Conservation (phyloP, 1,139 yeast species). For the Spencermartinsiella ligniputridi region DNA sequence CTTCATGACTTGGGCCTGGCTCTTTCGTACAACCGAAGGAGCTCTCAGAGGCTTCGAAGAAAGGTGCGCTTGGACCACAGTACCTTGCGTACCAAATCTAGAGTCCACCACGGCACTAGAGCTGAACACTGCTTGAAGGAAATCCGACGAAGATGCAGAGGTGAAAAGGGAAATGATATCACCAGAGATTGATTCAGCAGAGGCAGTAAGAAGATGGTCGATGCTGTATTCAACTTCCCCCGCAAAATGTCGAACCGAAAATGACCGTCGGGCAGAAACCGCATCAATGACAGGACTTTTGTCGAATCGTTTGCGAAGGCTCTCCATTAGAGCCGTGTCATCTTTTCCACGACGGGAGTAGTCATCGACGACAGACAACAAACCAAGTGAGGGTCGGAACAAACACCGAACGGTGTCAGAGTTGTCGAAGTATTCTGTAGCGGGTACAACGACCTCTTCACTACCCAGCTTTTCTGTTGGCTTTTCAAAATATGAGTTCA, state of each 20-base stretch:
- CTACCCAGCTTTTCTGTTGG: slow-evolving; percentile 37
- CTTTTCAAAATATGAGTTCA: slow-evolving; percentile 35
- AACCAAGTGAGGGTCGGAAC: slow-evolving; percentile 35
- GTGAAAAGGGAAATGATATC: slow-evolving; percentile 39
- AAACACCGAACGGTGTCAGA: slow-evolving; percentile 37
- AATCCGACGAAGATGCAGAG: slow-evolving; percentile 37
- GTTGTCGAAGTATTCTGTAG: slow-evolving; percentile 38
- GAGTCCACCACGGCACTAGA: slow-evolving; percentile 38
- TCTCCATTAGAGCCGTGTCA: slow-evolving; percentile 31
- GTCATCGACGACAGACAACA: slow-evolving; percentile 37
- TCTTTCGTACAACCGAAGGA: slow-evolving; percentile 32
- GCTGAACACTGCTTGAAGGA: slow-evolving; percentile 34
- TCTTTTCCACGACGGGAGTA: slow-evolving; percentile 37
- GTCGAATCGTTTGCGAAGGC: slow-evolving; percentile 34
- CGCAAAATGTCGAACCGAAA: slow-evolving; percentile 37
- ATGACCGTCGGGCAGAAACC: slow-evolving; percentile 28
- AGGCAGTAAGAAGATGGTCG: slow-evolving; percentile 32
- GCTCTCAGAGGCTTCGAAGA: slow-evolving; percentile 39
- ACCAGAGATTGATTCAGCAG: slow-evolving; percentile 37
- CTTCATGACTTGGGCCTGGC: slow-evolving; percentile 12
- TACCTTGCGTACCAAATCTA: slow-evolving; percentile 29
- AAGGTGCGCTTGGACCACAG: slow-evolving; percentile 38
- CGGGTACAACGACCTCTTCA: slow-evolving; percentile 38
- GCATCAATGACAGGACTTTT: slow-evolving; percentile 31
- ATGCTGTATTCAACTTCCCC: slow-evolving; percentile 40